Base-by-base conservation (phyloP, 169 alveolate species). In the Cryptosporidium ubiquitum region DNA sequence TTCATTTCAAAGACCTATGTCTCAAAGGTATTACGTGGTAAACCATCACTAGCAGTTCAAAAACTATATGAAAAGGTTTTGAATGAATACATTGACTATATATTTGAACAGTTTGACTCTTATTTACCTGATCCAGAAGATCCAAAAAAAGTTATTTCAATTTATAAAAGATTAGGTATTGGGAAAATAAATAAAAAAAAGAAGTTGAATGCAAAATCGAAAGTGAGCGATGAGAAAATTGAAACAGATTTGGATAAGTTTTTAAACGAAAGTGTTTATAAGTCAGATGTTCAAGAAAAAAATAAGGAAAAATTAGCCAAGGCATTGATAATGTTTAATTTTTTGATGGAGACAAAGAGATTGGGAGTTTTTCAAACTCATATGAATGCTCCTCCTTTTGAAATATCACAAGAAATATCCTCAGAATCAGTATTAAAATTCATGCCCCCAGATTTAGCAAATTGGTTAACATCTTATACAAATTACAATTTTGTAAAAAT, bases 361-460 rank as follows among this genome's bases (percentile, higher is more conserved):
- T 20, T 73, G n/a, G 70, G 70, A 37, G 85, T 61, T 31, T 18
- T 73, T 37, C 85, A 73, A 37, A 55, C 16, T 52, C 85, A 73
- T 20, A 33, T 12, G 20, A n/a, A 14, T n/a, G 26, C 14, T 33
- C 14, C 5, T 16, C 70, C 85, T 12, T 73, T 20, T 51, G 55
- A 73, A 1, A 73, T 73, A 31, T 23, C 42, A 52, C 61, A 58
- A 37, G 85, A 73, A n/a, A 26, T 58, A 29, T 37, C 37, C 14
- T 37, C 51, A 18, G 20, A 29, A 4, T 55, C 85, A 26, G 29
- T 73, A 61, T 31, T 73, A 39, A 73, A 20, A 6, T 73, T 51
- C 55, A 26, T 73, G 70, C 85, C 85, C 5, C 85, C 85, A n/a
- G 85, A 73, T 73, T 5, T 73, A 23, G 85, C 85, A 52, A 73